Percentiles rank a stretch among this genome's conserved stretches.
phyloP scores from a whole-genome alignment of 306 rosid species.

The Castanopsis chinensis region DNA sequence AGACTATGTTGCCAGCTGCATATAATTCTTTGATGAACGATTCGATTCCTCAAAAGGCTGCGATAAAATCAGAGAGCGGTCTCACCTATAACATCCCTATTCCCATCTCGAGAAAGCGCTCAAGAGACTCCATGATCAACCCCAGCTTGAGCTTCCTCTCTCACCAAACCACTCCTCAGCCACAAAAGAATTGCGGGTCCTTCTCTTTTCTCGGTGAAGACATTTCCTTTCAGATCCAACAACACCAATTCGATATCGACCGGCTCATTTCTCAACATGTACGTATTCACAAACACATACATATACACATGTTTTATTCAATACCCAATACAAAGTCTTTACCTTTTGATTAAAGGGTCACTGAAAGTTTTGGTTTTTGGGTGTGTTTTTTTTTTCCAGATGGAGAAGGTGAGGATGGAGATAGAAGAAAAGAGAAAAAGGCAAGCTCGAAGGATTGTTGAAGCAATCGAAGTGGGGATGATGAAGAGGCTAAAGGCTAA shows the following conservation, averaged over 20 bases:
- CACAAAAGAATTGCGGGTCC: conserved; percentile 31
- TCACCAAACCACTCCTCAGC: conserved; percentile 17
- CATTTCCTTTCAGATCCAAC: conserved; percentile 61
- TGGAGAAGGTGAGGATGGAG: conserved; percentile 83
- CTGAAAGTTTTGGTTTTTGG: neutral
- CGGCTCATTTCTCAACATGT: conserved; percentile 62
- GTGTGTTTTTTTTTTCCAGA: conserved; percentile 30
- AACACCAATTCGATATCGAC: conserved; percentile 70
- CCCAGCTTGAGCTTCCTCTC: conserved; percentile 25
- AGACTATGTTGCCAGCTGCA: conserved; percentile 36
- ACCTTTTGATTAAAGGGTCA: no score
- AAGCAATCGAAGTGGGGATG: conserved; percentile 56
- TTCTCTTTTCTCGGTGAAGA: conserved; percentile 87
- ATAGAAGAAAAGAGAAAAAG: conserved; percentile 64
- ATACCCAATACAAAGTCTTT: neutral
- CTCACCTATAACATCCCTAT: conserved; percentile 40
- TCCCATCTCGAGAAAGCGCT: conserved; percentile 55
- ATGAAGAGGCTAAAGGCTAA: conserved; percentile 56
- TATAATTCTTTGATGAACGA: conserved; percentile 45
- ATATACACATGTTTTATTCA: neutral
- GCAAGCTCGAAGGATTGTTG: conserved; percentile 58
- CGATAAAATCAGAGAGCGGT: conserved; percentile 68
- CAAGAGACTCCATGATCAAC: conserved; percentile 43
- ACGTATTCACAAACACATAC: conserved; percentile 1
- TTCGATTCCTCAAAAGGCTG: conserved; percentile 38